Evolutionary conservation across 106 monocot species (phyloP), one percentile per base, ranked within the genome.

Genomic region (Apostasia shenzhenica): DNA sequence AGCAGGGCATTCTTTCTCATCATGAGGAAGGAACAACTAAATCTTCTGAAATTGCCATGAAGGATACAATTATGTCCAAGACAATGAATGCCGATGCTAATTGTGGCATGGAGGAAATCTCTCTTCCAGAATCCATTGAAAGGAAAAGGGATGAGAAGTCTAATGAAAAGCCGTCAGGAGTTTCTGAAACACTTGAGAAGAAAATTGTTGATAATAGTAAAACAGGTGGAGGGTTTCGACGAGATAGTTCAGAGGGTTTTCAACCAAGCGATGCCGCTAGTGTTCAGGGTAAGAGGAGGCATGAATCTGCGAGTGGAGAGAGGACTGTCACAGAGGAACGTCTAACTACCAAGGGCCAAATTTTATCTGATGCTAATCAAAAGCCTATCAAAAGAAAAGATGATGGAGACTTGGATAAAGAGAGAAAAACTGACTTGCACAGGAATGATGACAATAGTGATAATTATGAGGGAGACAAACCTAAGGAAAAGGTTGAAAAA

Each of bases 401-500:
- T 51, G 51, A 37, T 55, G 67, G 62, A 49, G 65, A 57, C 45
- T 12, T 38, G 13, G 43, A 69, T 13, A 70, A 80, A 41, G 65
- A 65, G 0, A 8, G 41, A 48, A 11, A 9, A 37, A 3, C 26
- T 49, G 48, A 48, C 37, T 65, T 43, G 10, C 65, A 65, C 37
- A 14, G 8, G 4, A 62, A 10, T 11, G 67, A 83, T 61, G 45
- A 56, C 40, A 42, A 45, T 53, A 78, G 49, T 69, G 47, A 70
- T 58, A 67, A 78, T 67, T 68, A 75, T 55, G 26, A 26, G 26
- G 74, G 59, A 39, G 59, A 44, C 14, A 78, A 56, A 80, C 5
- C 67, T 41, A 83, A 83, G 47, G 74, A 67, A 62, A 77, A 73
- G 41, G 65, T 48, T 26, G 75, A 77, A 14, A 72, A 74, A 68